Percentiles rank a stretch among this genome's conserved stretches.
phyloP scores from a whole-genome alignment of 345 rosid genomes.

The Acer negundo region DNA sequence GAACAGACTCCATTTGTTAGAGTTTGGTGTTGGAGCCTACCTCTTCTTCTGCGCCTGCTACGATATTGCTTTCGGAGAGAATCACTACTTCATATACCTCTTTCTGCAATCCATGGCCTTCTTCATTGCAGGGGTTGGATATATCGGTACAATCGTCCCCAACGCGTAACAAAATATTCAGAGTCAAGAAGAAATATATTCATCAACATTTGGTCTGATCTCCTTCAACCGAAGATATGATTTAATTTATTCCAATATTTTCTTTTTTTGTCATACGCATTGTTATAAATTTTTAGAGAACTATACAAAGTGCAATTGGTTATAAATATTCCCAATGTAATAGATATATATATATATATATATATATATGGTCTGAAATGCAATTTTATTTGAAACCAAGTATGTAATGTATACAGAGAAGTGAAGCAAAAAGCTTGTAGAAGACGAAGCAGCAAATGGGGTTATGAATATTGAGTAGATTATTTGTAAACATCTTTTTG shows the following conservation, averaged over 20 bases:
- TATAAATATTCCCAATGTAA: background rate
- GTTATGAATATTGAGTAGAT: background rate
- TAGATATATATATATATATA: too few species aligned
- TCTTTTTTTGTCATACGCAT: background rate
- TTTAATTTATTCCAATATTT: background rate
- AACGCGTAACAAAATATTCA: conserved; percentile 23
- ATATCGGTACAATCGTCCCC: conserved; percentile 68
- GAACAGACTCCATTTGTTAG: conserved; percentile 62
- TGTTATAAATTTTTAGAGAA: background rate
- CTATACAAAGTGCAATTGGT: background rate
- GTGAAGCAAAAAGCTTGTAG: background rate
- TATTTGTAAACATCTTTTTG: background rate
- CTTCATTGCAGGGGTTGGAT: conserved; percentile 76
- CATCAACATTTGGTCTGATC: background rate
- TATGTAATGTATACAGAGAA: background rate
- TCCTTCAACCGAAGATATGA: conserved; percentile 4
- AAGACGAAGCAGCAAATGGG: background rate
- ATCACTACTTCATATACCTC: conserved; percentile 64
- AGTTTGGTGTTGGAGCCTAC: conserved; percentile 70
- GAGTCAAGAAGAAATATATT: background rate
- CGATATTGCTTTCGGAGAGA: conserved; percentile 61
- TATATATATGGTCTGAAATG: background rate
- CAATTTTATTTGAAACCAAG: background rate
- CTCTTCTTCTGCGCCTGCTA: conserved; percentile 79
- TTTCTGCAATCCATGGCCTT: conserved; percentile 70